Evolutionary conservation across 1,139 yeast genomes (phyloP).

Genomic region (Lodderomyces pseudojiufengensis): DNA sequence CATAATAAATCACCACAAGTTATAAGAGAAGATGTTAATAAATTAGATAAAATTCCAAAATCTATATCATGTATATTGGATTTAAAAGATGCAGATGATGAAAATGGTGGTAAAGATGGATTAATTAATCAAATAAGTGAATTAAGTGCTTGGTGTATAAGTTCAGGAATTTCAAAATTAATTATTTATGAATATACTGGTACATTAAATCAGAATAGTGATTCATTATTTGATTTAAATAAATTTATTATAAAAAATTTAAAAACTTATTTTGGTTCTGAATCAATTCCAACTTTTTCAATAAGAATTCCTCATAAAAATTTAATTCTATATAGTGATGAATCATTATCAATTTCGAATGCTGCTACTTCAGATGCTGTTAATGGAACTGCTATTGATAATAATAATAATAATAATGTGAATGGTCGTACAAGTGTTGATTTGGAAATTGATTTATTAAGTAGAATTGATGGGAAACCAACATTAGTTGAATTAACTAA

Average conservation of each 20-base stretch:
- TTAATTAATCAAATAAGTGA: slow-evolving; percentile 75
- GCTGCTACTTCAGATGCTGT: not conserved
- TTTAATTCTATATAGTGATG: slow-evolving; percentile 38
- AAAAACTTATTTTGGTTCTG: slow-evolving; percentile 71
- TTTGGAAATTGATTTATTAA: slow-evolving; percentile 62
- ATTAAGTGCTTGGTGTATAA: slow-evolving; percentile 79
- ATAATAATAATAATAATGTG: not conserved
- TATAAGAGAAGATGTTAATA: slow-evolving; percentile 76
- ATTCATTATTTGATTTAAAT: slow-evolving; percentile 53
- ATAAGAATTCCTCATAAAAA: slow-evolving; percentile 63
- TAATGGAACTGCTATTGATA: slow-evolving; percentile 18
- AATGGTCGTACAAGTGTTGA: slow-evolving; percentile 29
- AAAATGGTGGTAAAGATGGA: slow-evolving; percentile 86
- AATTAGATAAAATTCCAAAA: slow-evolving; percentile 71
- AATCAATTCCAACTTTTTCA: slow-evolving; percentile 57
- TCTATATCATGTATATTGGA: slow-evolving; percentile 71
- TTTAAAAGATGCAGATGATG: slow-evolving; percentile 70
- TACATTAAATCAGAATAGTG: slow-evolving; percentile 38
- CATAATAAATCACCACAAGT: slow-evolving; percentile 84
- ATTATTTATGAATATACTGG: slow-evolving; percentile 83
- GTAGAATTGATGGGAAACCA: slow-evolving; percentile 82
- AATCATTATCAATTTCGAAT: not conserved
- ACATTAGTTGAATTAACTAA: slow-evolving; percentile 85
- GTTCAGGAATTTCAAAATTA: slow-evolving; percentile 73
- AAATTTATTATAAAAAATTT: slow-evolving; percentile 59